These are phyloP conservation scores for Heritiera fomes DNA, from an alignment of 345 rosid genomes.

Conservation along the genomic window DNA sequence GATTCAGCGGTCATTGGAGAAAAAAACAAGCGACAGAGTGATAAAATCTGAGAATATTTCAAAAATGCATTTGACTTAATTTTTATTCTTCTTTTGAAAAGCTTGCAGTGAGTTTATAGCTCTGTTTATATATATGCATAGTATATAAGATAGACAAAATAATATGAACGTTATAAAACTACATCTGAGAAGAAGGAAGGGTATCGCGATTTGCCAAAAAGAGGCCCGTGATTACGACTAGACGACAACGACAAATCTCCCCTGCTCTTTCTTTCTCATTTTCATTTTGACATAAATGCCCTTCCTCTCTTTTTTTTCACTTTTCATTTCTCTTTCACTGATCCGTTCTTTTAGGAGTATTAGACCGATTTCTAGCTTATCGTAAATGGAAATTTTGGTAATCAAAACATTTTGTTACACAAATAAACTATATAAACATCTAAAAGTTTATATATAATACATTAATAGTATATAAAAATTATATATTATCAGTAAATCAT, in stretches of 20 bases:
- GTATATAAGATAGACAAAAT: background rate
- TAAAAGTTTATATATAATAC: too few species aligned
- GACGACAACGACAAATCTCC: constrained; percentile 26
- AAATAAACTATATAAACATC: too few species aligned
- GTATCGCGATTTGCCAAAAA: constrained; percentile 42
- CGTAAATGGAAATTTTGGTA: background rate
- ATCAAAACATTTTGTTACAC: too few species aligned
- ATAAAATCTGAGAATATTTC: background rate
- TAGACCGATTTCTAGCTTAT: background rate
- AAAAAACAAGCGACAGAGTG: background rate
- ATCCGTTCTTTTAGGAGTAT: background rate
- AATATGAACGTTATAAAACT: background rate
- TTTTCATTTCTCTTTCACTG: background rate
- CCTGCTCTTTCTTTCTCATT: background rate
- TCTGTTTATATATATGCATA: background rate
- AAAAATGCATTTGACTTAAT: background rate
- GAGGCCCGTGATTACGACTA: constrained; percentile 39
- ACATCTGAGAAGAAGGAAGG: background rate
- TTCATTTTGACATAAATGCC: constrained; percentile 23
- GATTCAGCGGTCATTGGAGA: constrained; percentile 33
- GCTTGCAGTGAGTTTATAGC: background rate
- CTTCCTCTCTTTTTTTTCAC: background rate
- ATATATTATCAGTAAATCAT: too few species aligned
- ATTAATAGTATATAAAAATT: too few species aligned
- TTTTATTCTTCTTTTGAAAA: background rate